Evolutionary conservation across 2,329 filamentous ascomycete genomes (phyloP).

Genomic region (Hansfordia pulvinata): DNA sequence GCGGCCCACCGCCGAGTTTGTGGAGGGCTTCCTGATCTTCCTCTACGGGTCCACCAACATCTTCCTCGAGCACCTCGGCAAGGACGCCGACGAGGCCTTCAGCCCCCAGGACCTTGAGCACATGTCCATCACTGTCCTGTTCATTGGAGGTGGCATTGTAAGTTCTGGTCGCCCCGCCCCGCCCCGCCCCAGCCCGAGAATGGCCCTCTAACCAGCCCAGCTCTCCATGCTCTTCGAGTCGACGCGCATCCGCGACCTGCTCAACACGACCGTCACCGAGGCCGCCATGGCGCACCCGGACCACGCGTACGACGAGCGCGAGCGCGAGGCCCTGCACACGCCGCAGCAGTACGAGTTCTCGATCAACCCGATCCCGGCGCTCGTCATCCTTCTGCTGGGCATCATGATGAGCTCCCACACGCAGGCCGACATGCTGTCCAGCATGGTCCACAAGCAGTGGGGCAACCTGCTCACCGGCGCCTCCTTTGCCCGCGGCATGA

Average conservation of each 20-base stretch:
- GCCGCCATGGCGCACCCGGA: constrained; percentile 16
- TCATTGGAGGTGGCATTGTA: constrained; percentile 82
- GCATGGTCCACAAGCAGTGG: constrained; percentile 92
- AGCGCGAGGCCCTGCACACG: constrained; percentile 34
- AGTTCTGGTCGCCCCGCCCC: no score
- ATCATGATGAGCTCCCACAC: constrained; percentile 95
- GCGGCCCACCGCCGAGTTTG: constrained; percentile 74
- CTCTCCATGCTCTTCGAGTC: constrained; percentile 69
- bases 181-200: no score
- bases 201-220: constrained; percentile 3
- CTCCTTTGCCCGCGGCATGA: constrained; percentile 62
- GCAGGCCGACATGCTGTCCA: constrained; percentile 69
- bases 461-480: constrained; percentile 73
- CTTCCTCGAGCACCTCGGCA: constrained; percentile 79
- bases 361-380: constrained; percentile 75
- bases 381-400: constrained; percentile 77
- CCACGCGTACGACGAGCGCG: constrained; percentile 25
- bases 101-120: constrained; percentile 76
- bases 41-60: constrained; percentile 82
- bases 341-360: constrained; percentile 62
- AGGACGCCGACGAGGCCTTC: constrained; percentile 59
- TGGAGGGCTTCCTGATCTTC: constrained; percentile 82
- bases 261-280: constrained; percentile 38
- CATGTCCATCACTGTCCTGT: constrained; percentile 81
- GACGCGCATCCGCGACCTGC: constrained; percentile 48